Evolutionary conservation across 768 basidiomycete species (phyloP), one percentile per base, ranked within the genome.

Genomic region (Rhodosporidiobolus sp.): DNA sequence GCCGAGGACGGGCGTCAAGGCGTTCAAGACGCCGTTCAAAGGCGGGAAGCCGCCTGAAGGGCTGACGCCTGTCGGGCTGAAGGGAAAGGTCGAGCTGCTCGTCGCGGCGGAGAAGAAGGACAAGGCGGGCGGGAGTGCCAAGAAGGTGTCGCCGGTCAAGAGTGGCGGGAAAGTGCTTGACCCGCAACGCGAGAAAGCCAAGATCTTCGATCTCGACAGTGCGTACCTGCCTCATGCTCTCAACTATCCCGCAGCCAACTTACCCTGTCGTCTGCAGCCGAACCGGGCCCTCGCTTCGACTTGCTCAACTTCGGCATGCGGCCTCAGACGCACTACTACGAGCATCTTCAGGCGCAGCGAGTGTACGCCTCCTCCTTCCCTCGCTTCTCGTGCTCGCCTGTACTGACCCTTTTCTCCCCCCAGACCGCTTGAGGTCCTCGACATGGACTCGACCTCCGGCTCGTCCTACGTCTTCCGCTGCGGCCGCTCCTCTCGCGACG

Each of bases 1-100:
- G 9, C 32, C 54, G 19, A 49, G 19, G 24, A 43, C 65, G 43
- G 69, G 63, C 24, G 54, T 34, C 24, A 70, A 64, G 52, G 58
- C 32, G 64, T 79, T 79, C 63, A 57, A 55, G 48, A 73, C 78
- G 58, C 78, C 78, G 24, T 79, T 77, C 69, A 75, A 74, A 48
- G 69, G 63, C 22, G 78, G 78, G 19, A 58, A 66, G 32, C 28
- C 68, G 46, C 78, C 78, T 1, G 63, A 59, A 2, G 67, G 74
- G 16, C 24, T 73, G 28, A 67, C 71, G 43, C 67, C 76, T n/a
- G 52, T 62, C 63, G 71, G 74, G 6, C 28, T 76, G 16, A 66
- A 67, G 60, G 32, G 57, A n/a, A 53, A 43, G 32, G 4, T 35
- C 8, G 63, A 24, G 14, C 22, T 14, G 22, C 26, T 19, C 19